Evolutionary conservation across 139 green algal species (phyloP).

Genomic region (Coccomyxa sp.): DNA sequence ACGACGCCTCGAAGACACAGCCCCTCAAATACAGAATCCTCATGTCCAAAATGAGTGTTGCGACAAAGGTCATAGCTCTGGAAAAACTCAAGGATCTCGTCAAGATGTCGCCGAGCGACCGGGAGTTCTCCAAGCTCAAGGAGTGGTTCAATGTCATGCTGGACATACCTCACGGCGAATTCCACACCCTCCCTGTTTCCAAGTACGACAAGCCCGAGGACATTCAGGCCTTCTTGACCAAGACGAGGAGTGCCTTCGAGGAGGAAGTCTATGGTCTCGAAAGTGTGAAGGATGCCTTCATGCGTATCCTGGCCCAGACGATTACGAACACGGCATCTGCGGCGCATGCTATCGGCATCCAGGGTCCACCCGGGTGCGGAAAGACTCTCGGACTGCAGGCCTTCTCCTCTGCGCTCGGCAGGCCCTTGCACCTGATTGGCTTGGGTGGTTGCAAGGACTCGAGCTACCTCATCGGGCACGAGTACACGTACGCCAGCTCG

Average conservation of each 20-base stretch:
- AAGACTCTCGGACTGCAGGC: background rate
- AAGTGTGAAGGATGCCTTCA: background rate
- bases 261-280: background rate
- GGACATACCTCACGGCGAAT: background rate
- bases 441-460: background rate
- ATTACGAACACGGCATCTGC: background rate
- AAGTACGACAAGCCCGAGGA: background rate
- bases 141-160: background rate
- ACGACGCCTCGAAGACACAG: background rate
- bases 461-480: background rate
- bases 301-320: background rate
- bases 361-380: background rate
- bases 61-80: background rate
- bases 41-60: background rate
- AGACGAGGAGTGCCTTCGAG: background rate
- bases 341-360: background rate
- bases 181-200: background rate
- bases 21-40: background rate
- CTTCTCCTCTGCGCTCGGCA: background rate
- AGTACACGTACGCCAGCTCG: background rate
- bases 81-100: background rate
- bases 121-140: background rate
- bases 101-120: background rate
- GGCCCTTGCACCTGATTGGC: background rate
- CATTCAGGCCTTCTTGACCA: background rate